Conservation (phyloP, 164 flowering plant species). For the Euptelea pleiosperma region DNA sequence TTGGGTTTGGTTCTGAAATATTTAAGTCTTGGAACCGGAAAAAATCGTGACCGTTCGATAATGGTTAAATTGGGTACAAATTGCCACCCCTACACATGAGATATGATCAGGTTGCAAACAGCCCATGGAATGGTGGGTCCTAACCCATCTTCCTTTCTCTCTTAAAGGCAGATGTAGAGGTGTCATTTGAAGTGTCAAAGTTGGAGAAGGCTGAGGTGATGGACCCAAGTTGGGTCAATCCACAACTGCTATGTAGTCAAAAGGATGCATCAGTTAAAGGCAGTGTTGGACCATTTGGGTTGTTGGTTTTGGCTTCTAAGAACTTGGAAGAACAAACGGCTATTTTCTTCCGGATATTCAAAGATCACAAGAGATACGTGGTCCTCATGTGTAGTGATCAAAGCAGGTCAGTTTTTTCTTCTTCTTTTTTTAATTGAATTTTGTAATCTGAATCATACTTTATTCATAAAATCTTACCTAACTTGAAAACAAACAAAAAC, state of each 20-base stretch:
- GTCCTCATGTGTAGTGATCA: conserved; percentile 70
- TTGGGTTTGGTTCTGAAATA: too few relatives aligned
- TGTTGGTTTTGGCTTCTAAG: conserved; percentile 43
- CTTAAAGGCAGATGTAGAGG: conserved; percentile 49
- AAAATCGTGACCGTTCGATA: too few relatives aligned
- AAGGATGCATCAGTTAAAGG: conserved; percentile 37
- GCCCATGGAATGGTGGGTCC: background rate
- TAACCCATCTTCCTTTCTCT: background rate
- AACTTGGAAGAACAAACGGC: conserved; percentile 53
- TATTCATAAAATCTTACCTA: background rate
- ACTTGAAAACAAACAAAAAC: background rate
- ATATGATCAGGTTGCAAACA: too few relatives aligned
- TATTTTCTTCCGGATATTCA: conserved; percentile 53
- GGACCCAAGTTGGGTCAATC: conserved; percentile 38
- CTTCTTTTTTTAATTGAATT: background rate
- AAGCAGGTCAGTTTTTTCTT: conserved; percentile 37
- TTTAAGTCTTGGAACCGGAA: too few relatives aligned
- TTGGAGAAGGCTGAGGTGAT: conserved; percentile 36
- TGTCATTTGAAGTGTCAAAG: conserved; percentile 29
- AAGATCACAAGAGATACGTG: conserved; percentile 22
- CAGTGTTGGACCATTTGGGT: conserved; percentile 57
- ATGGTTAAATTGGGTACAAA: too few relatives aligned
- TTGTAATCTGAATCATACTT: background rate
- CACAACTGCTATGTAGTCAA: conserved; percentile 41
- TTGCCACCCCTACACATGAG: too few relatives aligned